Evolutionary conservation across 257 asterid species (phyloP).

Genomic region (Primulina tabacum): DNA sequence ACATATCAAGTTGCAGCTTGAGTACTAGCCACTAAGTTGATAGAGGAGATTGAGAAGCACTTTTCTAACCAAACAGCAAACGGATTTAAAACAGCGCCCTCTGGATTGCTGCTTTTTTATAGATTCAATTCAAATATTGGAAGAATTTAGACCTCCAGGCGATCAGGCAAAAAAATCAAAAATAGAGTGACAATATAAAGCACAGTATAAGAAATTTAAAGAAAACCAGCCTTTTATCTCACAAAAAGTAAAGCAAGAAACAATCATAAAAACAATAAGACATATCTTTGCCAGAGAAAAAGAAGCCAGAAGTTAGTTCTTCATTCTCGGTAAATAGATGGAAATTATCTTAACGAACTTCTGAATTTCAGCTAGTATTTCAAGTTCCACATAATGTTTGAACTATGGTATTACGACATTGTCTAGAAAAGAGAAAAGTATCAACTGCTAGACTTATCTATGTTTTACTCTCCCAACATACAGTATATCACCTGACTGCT

Average conservation of each 20-base stretch:
- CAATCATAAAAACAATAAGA: conserved; percentile 12
- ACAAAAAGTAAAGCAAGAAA: neutral
- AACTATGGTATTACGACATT: conserved; percentile 37
- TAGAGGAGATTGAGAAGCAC: conserved; percentile 16
- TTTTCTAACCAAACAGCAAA: conserved; percentile 9
- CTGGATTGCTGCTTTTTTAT: neutral
- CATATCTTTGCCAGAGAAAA: conserved; percentile 20
- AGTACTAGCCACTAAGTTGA: conserved; percentile 13
- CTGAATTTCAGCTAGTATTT: conserved; percentile 33
- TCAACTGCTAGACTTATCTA: conserved; percentile 41
- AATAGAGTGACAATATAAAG: neutral
- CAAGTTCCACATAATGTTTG: conserved; percentile 29
- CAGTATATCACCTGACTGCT: conserved; percentile 39
- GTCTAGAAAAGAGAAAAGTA: conserved; percentile 32
- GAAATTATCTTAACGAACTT: conserved; percentile 23
- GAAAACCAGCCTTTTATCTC: neutral
- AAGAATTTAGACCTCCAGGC: conserved; percentile 1
- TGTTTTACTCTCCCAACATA: conserved; percentile 39
- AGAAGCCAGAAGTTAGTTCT: conserved; percentile 9
- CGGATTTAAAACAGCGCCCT: conserved; percentile 4
- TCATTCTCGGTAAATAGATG: conserved; percentile 21
- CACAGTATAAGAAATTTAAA: conserved; percentile 6
- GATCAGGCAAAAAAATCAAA: neutral
- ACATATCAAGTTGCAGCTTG: conserved; percentile 15
- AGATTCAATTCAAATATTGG: neutral